Base-by-base conservation (phyloP, 768 basidiomycete species). In the Pleurotus cornucopiae region DNA sequence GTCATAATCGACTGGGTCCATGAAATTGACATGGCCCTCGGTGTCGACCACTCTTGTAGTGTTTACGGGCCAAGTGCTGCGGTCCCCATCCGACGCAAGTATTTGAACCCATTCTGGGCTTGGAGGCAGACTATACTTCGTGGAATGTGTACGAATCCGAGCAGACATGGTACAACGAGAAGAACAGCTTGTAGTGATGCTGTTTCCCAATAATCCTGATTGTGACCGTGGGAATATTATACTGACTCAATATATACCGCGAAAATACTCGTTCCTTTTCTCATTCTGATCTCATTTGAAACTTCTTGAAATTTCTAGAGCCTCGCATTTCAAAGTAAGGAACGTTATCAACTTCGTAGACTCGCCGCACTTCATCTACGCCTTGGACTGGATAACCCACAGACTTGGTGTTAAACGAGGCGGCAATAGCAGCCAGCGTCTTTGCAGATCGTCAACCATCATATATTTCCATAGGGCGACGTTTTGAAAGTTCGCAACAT, bases 11-110 rank as follows among this genome's bases (percentile, higher is more conserved):
- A 89, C 66, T 2, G 72, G 74, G 13, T 80, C 76, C 80, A 86
- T 88, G 68, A 68, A 93, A 64, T 92, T 92, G 26, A 93, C 85
- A 54, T 82, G 73, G 12, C 86, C 85, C 6, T 84, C 83, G 5
- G 55, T 38, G 62, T 88, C 85, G 18, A 88, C 75, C 5, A 73
- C 60, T 55, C 73, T 71, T 11, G 71, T 75, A 2, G 79, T 85
- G 54, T 85, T 82, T 14, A 64, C 67, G 1, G 90, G 89, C 81
- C 85, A 86, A 14, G 69, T 69, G 2, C 52, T 49, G 1, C 66
- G 34, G 56, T 82, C 73, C 13, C 88, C 90, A 55, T 93, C 90
- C 0, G 82, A 78, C 38, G 80, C 67, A 20, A 73, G 68, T 57
- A 91, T 89, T 38, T 84, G 82, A 13, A 89, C 61, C 65, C 70